These are phyloP conservation scores for Crepidotus variabilis DNA, from an alignment of 768 basidiomycete genomes.

Conservation along the genomic window DNA sequence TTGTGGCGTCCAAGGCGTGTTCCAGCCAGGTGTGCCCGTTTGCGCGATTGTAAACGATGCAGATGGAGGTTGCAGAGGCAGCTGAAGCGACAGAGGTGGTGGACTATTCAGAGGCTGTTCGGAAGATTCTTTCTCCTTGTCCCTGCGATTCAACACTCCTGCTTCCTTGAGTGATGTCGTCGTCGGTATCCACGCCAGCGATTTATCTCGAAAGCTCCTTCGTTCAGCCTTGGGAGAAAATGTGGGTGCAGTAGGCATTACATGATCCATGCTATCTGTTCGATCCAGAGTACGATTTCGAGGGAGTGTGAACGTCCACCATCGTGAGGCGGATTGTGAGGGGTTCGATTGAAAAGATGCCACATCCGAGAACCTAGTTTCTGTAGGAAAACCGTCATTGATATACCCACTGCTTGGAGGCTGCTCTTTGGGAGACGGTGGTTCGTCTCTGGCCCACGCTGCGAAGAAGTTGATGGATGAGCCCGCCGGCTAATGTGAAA, in stretches of 20 bases:
- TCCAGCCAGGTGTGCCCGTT: constrained; percentile 60
- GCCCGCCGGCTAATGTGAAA: constrained; percentile 1
- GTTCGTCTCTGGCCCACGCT: constrained; percentile 88
- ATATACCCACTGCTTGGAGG: constrained; percentile 9
- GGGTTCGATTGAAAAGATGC: constrained; percentile 49
- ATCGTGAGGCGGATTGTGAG: constrained; percentile 46
- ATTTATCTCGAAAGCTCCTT: constrained; percentile 38
- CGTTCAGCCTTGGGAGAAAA: constrained; percentile 27
- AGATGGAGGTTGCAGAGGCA: constrained; percentile 28
- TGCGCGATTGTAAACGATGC: constrained; percentile 53
- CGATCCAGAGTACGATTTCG: constrained; percentile 27
- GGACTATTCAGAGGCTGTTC: constrained; percentile 16
- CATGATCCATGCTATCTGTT: constrained; percentile 16
- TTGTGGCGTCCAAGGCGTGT: constrained; percentile 60
- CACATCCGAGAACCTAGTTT: constrained; percentile 46
- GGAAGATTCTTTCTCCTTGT: constrained; percentile 22
- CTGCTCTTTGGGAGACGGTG: constrained; percentile 64
- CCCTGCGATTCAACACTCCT: constrained; percentile 29
- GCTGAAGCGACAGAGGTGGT: constrained; percentile 20
- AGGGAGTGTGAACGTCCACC: constrained; percentile 74
- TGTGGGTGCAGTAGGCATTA: constrained; percentile 6
- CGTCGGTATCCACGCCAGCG: constrained; percentile 50
- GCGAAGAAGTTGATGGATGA: constrained; percentile 4
- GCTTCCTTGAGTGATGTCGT: constrained; percentile 33
- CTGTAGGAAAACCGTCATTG: constrained; percentile 26